Evolutionary conservation across 2,329 filamentous ascomycete genomes (phyloP), one percentile per base, ranked within the genome.

Genomic region (Fusarium sp.): DNA sequence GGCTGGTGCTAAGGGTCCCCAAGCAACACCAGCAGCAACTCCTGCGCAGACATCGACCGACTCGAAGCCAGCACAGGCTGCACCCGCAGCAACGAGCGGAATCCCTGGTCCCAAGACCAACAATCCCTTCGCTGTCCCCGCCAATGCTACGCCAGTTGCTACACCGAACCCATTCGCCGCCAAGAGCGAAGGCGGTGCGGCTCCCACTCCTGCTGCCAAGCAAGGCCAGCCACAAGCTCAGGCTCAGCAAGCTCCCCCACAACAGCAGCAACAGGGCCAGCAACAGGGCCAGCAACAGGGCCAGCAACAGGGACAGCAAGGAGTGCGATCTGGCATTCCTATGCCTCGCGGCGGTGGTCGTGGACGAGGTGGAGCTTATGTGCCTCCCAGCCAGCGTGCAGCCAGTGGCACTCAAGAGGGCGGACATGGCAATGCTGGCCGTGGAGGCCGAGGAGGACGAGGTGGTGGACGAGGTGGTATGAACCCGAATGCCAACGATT

Each of bases 401-500:
- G 75, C 75, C 8, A 78, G 77, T 49, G 80, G 79, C 17, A 71
- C 62, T 46, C 80, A 81, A 31, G 79, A 82, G 19, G 76, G 76
- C n/a, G 77, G 74, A 43, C 52, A 73, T 57, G 70, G 69, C 8
- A 67, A 73, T 61, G 68, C 76, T 69, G 67, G 78, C 19, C 72
- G 81, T 22, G 76, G 80, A 49, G 66, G 66, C 5, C 80, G 85
- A 52, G 84, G 85, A 45, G 66, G 66, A 14, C 80, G 85, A 44
- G 84, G 85, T 26, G 83, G 80, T 45, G 79, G 81, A 33, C 80
- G 84, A 22, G 78, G 78, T 13, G 57, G 79, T 62, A 13, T 89
- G 70, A 89, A 87, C 67, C 82, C 84, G 1, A 79, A 78, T 14
- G 87, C 84, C 11, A 80, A 83, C 49, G 88, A 89, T 58, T 85